Conservation (phyloP, 805 yeast genomes). For the Cephaloascus fragrans region DNA sequence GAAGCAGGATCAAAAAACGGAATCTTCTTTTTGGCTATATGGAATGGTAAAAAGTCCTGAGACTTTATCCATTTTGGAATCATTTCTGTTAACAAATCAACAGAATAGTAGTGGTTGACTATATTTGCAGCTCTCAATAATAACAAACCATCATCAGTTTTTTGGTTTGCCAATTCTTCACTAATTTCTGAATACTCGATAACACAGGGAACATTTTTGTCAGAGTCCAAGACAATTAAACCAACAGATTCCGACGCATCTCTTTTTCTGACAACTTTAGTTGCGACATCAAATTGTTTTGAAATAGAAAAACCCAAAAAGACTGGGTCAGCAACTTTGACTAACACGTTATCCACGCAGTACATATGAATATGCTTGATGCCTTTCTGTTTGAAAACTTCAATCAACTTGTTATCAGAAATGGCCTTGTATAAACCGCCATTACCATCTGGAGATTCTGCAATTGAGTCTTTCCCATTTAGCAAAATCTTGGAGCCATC, state of each 20-base stretch:
- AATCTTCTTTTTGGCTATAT: conserved; percentile 88
- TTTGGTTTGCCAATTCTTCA: conserved; percentile 56
- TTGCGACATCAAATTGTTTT: conserved; percentile 64
- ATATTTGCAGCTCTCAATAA: conserved; percentile 90
- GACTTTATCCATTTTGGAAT: conserved; percentile 65
- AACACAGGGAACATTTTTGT: conserved; percentile 64
- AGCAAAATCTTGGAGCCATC: conserved; percentile 65
- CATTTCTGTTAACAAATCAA: conserved; percentile 50
- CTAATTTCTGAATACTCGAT: conserved; percentile 93
- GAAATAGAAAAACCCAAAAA: conserved; percentile 77
- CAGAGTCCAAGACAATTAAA: conserved; percentile 63
- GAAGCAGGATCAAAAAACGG: conserved; percentile 40
- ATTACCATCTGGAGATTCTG: conserved; percentile 95
- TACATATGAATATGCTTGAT: conserved; percentile 91
- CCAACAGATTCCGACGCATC: conserved; percentile 88
- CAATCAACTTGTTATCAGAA: conserved; percentile 47
- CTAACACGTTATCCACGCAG: conserved; percentile 92
- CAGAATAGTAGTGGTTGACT: conserved; percentile 92
- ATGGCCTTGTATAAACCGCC: conserved; percentile 94
- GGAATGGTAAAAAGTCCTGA: conserved; percentile 73
- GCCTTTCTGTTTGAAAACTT: conserved; percentile 58
- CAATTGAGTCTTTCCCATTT: conserved; percentile 42
- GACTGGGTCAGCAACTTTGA: conserved; percentile 87
- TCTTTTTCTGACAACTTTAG: conserved; percentile 91
- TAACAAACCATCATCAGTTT: conserved; percentile 52